A percentile compares a stretch with the other conserved stretches of the same genome.
Evolutionary conservation across 768 basidiomycete species (phyloP).

Genomic region (Leccinellum rugosiceps): DNA sequence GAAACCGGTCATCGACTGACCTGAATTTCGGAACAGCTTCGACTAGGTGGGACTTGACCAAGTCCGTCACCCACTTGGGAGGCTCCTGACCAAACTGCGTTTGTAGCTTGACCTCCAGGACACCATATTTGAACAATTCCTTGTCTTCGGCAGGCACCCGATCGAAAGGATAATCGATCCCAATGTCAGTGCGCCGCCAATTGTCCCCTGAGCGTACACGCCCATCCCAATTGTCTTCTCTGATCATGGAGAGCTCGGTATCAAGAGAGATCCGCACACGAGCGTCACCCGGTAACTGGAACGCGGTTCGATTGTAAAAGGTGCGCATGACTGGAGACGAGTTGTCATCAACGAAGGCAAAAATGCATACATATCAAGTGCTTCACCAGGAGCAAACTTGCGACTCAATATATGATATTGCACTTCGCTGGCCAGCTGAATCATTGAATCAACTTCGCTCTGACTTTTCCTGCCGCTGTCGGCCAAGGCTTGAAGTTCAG

Average conservation of each 20-base stretch:
- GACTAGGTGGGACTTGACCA: constrained; percentile 93
- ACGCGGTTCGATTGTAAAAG: constrained; percentile 98
- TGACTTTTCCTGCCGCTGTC: constrained; percentile 91
- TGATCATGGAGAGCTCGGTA: constrained; percentile 89
- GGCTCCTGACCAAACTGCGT: constrained; percentile 95
- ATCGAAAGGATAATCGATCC: constrained; percentile 88
- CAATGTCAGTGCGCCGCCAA: constrained; percentile 93
- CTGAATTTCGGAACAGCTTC: constrained; percentile 98
- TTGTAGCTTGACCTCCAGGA: constrained; percentile 96
- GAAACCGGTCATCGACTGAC: constrained; percentile 35
- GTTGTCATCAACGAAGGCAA: not conserved
- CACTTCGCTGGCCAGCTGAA: constrained; percentile 94
- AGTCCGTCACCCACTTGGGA: constrained; percentile 92
- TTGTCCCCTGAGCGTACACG: constrained; percentile 72
- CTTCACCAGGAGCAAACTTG: constrained; percentile 75
- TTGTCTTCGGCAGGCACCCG: constrained; percentile 74
- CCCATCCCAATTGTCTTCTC: constrained; percentile 98
- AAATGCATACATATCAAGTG: not conserved
- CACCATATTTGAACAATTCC: constrained; percentile 94
- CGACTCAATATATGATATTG: constrained; percentile 87
- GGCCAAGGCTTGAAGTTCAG: constrained; percentile 82
- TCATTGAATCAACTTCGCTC: constrained; percentile 90
- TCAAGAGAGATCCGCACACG: constrained; percentile 97
- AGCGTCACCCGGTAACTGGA: constrained; percentile 98
- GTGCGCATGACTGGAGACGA: constrained; percentile 76